Base-by-base conservation (phyloP, 495 filamentous ascomycete species). In the Thermothielavioides terrestris region DNA sequence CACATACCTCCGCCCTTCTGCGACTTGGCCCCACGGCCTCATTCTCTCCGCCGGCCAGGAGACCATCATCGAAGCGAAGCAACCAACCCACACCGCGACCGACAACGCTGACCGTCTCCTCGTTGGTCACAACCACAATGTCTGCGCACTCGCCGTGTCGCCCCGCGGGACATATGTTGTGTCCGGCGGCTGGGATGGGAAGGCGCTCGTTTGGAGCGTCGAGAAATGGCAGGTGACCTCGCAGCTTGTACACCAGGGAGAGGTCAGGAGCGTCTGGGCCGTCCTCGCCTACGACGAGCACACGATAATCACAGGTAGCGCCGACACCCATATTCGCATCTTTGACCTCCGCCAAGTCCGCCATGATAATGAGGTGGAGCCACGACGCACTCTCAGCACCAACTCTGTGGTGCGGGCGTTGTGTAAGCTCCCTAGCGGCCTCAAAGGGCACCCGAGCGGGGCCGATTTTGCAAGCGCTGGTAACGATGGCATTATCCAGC, bases 111-210 rank as follows among this genome's bases (percentile, higher is more conserved):
- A 91, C 59, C 84, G 85, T 15, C 71, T 97, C 54, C 74, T 99
- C 6, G 67, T 95, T 38, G 94, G 94, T 15, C 94, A 99, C 62
- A 70, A 74, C 12, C 76, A 83, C 52, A 97, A 96, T 54, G 79
- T 99, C 26, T 96, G 90, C 61, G 72, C 90, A 1, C 66, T 99
- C 25, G 89, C 95, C 61, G 81, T 85, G 5, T 81, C 78, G 36
- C 74, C 81, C 6, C 80, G 84, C 44, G 80, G 79, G 2, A 77
- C 67, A 15, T 83, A 78, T 61, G 76, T 97, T 42, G 81, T 95
- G 35, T 96, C 90, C 59, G 92, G 88, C n/a, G 84, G 89, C 63
- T 99, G 94, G 94, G 94, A 99, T 64, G 77, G 79, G 32, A 83
- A 88, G 31, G 88, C 85, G 11, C 80, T 86, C 26, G 60, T 95